Base-by-base conservation (phyloP, 2,329 filamentous ascomycete genomes). In the Aspergillus novofumigatus region DNA sequence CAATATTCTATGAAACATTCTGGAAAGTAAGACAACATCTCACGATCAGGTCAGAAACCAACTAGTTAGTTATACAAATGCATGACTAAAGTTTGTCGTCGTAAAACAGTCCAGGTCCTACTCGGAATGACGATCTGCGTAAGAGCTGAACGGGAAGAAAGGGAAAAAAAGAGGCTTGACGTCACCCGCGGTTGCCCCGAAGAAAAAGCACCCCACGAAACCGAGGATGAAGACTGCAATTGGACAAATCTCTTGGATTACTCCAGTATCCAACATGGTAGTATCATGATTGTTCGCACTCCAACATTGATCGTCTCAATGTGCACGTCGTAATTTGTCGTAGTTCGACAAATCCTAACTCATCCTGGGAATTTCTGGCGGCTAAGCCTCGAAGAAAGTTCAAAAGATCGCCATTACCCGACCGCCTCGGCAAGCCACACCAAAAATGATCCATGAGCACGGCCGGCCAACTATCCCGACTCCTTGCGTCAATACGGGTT, bases 401-500 rank as follows among this genome's bases (percentile, higher is more conserved):
- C 32, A 35, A 17, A 38, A 17, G 32, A 38, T 38, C 32, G 32
- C 32, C 32, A 7, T 38, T 38, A 38, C 32, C 32, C 32, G 53
- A 57, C 57, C 59, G 54, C 58, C 53, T 63, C 62, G 60, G 58
- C 57, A 61, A 52, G 52, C 54, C 53, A 55, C 45, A 48, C 58
- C 56, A 32, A 47, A 21, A 61, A 57, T 56, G 52, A 42, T 48
- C 52, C 57, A 50, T 55, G 53, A 59, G 56, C 58, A 59, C 61
- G 53, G 51, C 54, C 51, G 56, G 26, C 53, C 58, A 61, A 57
- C 52, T 32, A 58, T 61, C 57, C 52, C 55, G 55, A 54, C 60
- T 60, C 64, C 69, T 72, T 71, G 54, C 68, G 55, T 69, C 59
- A 61, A 54, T 59, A 59, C 62, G 63, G 59, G 55, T 59, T 62